Conservation (phyloP, 2,329 filamentous ascomycete species). For the Fusarium goolgardi region DNA sequence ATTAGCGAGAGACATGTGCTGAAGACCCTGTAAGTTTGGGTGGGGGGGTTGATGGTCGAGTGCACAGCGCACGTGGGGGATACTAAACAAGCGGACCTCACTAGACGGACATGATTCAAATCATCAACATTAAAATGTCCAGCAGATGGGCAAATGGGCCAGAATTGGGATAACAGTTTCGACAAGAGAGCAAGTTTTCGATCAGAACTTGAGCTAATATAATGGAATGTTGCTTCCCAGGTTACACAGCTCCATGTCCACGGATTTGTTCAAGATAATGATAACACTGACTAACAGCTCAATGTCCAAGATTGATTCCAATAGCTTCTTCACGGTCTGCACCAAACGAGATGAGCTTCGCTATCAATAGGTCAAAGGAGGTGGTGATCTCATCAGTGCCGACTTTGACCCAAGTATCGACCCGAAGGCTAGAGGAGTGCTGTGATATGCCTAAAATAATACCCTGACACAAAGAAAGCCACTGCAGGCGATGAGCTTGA, state of each 20-base stretch:
- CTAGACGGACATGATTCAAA: neutral
- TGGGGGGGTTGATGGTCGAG: neutral
- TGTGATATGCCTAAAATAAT: neutral
- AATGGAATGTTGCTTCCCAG: neutral
- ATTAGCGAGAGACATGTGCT: neutral
- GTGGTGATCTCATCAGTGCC: too few species aligned
- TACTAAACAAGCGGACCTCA: neutral
- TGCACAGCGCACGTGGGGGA: slow-evolving; percentile 12
- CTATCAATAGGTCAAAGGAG: too few species aligned
- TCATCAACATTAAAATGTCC: neutral
- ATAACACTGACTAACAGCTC: too few species aligned
- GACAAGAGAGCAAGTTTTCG: neutral
- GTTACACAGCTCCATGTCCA: neutral
- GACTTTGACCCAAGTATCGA: too few species aligned
- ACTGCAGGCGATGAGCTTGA: neutral
- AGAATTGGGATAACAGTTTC: neutral
- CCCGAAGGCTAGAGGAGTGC: too few species aligned
- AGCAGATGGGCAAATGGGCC: neutral
- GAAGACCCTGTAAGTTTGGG: neutral
- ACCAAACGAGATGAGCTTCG: too few species aligned
- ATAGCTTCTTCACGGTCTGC: too few species aligned
- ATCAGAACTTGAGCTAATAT: neutral
- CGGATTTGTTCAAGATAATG: neutral
- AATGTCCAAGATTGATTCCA: too few species aligned
- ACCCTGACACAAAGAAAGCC: slow-evolving; percentile 1